Conservation (phyloP, 345 rosid species). For the Trapa bicornis region DNA sequence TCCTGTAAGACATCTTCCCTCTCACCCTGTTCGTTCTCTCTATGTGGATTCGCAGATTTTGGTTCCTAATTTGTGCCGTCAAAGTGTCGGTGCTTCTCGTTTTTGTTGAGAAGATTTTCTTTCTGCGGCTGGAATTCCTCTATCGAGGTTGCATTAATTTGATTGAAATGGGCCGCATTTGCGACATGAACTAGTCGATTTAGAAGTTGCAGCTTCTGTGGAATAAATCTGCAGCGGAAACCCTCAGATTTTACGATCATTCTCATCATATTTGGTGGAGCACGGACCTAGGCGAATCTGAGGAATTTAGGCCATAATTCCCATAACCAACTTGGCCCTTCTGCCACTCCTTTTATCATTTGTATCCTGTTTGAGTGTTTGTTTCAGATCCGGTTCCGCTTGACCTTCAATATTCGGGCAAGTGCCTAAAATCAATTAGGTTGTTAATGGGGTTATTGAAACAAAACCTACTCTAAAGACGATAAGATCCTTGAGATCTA, state of each 20-base stretch:
- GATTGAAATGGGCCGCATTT: not conserved
- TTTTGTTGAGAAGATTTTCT: not conserved
- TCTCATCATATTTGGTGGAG: not conserved
- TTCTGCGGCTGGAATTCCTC: not conserved
- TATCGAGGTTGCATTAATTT: not conserved
- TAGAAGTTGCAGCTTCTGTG: not conserved
- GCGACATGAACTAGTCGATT: not conserved
- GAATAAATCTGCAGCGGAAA: not conserved
- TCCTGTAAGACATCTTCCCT: conserved; percentile 41
- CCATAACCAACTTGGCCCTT: no score
- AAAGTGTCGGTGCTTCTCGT: not conserved
- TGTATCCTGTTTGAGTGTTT: no score
- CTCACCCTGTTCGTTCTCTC: no score
- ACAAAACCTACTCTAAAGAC: no score
- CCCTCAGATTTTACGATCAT: not conserved
- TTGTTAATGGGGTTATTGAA: not conserved
- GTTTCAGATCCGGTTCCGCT: no score
- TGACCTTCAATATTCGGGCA: no score
- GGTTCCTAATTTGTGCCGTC: not conserved
- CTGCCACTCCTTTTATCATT: no score
- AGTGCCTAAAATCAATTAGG: not conserved
- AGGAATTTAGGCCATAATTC: not conserved
- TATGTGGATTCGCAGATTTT: not conserved
- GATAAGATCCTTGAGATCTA: no score
- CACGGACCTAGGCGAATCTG: not conserved